These are phyloP conservation scores for Podila epigama DNA, from an alignment of 192 early-diverging fungal genomes.

Conservation along the genomic window DNA sequence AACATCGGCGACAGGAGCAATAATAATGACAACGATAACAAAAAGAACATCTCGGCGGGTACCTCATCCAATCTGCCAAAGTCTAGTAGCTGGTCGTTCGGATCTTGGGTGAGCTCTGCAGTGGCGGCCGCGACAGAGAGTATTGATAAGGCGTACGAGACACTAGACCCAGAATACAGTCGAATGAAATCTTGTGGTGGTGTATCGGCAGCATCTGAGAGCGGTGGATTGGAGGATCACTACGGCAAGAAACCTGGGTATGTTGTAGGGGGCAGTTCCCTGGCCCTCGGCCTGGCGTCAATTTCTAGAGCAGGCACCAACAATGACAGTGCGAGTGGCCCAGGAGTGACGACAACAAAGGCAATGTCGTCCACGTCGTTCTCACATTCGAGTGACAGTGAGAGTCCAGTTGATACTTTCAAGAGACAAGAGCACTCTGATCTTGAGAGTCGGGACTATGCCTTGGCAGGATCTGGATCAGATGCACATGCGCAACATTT, in stretches of 20 bases:
- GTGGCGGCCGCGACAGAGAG: slow-evolving; percentile 32
- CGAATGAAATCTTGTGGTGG: slow-evolving; percentile 25
- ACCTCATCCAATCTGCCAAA: slow-evolving; percentile 6
- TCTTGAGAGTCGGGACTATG: neutral
- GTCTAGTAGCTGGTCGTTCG: slow-evolving; percentile 47
- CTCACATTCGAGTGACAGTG: too few relatives aligned
- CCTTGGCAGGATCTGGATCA: neutral
- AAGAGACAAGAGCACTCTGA: too few relatives aligned
- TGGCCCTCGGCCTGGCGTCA: slow-evolving; percentile 37
- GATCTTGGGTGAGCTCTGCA: slow-evolving; percentile 47
- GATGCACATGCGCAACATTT: neutral
- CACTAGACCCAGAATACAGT: slow-evolving; percentile 41
- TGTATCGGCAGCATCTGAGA: neutral
- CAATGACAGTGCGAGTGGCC: neutral
- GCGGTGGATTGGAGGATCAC: neutral
- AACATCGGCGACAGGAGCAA: neutral
- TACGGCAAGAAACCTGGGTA: slow-evolving; percentile 33
- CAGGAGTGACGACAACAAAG: neutral
- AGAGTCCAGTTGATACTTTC: too few relatives aligned
- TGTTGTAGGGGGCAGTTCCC: slow-evolving; percentile 38
- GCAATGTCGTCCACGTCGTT: too few relatives aligned
- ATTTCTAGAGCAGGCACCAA: slow-evolving; percentile 11
- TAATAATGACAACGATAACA: slow-evolving; percentile 1
- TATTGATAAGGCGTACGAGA: slow-evolving; percentile 45
- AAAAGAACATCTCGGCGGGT: neutral